These are phyloP conservation scores for Jackrogersella minutella DNA, from an alignment of 495 filamentous ascomycete species.

Conservation along the genomic window DNA sequence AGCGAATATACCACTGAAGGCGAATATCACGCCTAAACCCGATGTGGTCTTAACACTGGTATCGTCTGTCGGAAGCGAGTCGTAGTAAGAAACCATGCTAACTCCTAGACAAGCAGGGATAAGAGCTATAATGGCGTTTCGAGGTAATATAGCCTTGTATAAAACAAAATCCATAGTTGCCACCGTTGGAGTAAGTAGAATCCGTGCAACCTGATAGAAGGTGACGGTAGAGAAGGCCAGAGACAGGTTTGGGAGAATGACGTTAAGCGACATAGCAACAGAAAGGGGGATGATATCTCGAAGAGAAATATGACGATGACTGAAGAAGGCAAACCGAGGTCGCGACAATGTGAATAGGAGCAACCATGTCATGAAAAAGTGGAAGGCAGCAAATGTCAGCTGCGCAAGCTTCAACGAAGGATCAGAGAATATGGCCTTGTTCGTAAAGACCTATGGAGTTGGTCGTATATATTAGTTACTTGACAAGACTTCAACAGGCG, in stretches of 20 bases:
- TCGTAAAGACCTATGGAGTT: constrained; percentile 71
- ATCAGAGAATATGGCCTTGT: constrained; percentile 77
- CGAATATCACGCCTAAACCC: constrained; percentile 67
- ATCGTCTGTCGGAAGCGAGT: constrained; percentile 62
- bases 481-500: constrained; percentile 4
- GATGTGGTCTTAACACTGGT: constrained; percentile 60
- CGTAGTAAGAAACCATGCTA: constrained; percentile 74
- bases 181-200: constrained; percentile 74
- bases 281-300: constrained; percentile 69
- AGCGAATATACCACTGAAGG: constrained; percentile 68
- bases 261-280: constrained; percentile 73
- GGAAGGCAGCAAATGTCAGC: constrained; percentile 74
- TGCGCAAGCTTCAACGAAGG: constrained; percentile 70
- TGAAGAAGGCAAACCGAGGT: constrained; percentile 67
- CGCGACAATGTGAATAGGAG: constrained; percentile 71
- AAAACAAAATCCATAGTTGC: constrained; percentile 72
- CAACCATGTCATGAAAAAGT: constrained; percentile 74
- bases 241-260: constrained; percentile 77
- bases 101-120: constrained; percentile 73
- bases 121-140: constrained; percentile 61
- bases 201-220: constrained; percentile 77
- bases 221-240: constrained; percentile 75
- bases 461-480: constrained; percentile 23
- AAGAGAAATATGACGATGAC: constrained; percentile 61
- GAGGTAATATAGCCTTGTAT: constrained; percentile 67